These are phyloP conservation scores for Leccinellum albellum DNA, from an alignment of 768 basidiomycete species.

Conservation along the genomic window DNA sequence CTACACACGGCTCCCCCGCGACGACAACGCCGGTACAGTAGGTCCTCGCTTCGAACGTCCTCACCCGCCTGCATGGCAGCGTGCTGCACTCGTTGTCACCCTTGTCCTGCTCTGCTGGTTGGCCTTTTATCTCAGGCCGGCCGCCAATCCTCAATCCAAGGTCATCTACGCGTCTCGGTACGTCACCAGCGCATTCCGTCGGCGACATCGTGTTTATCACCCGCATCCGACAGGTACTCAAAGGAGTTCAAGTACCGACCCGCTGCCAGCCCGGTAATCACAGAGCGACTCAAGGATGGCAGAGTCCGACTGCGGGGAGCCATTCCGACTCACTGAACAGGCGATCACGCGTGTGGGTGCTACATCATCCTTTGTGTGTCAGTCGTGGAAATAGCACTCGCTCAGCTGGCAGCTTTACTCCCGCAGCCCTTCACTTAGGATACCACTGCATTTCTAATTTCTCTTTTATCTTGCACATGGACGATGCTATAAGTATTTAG, in stretches of 20 bases:
- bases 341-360: not conserved
- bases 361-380: not conserved
- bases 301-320: slow-evolving; percentile 69
- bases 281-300: slow-evolving; percentile 71
- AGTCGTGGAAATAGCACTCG: not conserved
- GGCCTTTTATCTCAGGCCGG: slow-evolving; percentile 31
- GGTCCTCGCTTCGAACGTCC: slow-evolving; percentile 36
- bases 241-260: slow-evolving; percentile 79
- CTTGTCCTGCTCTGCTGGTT: slow-evolving; percentile 44
- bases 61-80: slow-evolving; percentile 44
- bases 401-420: not conserved
- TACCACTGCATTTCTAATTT: not conserved
- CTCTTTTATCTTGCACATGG: not conserved
- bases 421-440: not conserved
- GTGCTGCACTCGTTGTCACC: slow-evolving; percentile 40
- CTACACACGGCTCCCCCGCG: slow-evolving; percentile 11
- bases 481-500: not conserved
- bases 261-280: slow-evolving; percentile 80
- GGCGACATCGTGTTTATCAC: not conserved
- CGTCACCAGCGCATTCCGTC: slow-evolving; percentile 12
- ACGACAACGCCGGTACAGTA: not conserved
- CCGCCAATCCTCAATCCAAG: slow-evolving; percentile 34
- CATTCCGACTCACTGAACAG: slow-evolving; percentile 28
- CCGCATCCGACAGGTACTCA: slow-evolving; percentile 59
- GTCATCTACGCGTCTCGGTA: slow-evolving; percentile 65